These are phyloP conservation scores for Eimeria acervulina DNA, from an alignment of 169 alveolate genomes.

Conservation along the genomic window DNA sequence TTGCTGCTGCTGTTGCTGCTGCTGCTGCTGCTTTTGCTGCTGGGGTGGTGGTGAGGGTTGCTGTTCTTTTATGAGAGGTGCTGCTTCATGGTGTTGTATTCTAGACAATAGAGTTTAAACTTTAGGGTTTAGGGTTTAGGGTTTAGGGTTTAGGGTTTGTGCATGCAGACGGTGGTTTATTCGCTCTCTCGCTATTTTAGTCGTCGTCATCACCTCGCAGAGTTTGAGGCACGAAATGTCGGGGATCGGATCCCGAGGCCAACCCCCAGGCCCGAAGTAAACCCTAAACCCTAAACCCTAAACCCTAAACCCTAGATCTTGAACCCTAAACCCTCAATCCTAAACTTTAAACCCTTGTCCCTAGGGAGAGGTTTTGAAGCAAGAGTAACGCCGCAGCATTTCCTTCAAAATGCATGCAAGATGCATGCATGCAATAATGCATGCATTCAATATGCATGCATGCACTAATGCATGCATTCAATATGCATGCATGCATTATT, in stretches of 20 bases:
- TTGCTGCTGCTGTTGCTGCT: conserved; percentile 41
- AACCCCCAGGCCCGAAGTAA: conserved; percentile 11
- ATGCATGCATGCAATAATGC: too few relatives aligned
- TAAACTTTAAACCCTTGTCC: neutral
- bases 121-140: conserved; percentile 20
- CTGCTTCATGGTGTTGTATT: too few relatives aligned
- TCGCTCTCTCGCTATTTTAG: conserved; percentile 41
- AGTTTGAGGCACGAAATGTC: neutral
- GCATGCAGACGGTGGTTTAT: conserved; percentile 61
- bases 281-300: conserved; percentile 20
- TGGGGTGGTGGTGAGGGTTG: too few relatives aligned
- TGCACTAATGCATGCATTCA: too few relatives aligned
- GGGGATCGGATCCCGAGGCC: conserved; percentile 15
- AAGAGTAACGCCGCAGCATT: too few relatives aligned
- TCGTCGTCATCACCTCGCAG: conserved; percentile 26
- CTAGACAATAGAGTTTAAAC: neutral
- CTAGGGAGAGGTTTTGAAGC: neutral
- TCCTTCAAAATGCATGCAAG: too few relatives aligned
- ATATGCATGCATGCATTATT: too few relatives aligned
- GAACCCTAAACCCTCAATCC: neutral
- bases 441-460: too few relatives aligned
- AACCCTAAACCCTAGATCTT: conserved; percentile 5
- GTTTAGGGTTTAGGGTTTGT: neutral
- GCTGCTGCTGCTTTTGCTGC: neutral
- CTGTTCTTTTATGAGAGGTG: neutral